Conservation (phyloP, 345 rosid species). For the Pistacia integerrima region DNA sequence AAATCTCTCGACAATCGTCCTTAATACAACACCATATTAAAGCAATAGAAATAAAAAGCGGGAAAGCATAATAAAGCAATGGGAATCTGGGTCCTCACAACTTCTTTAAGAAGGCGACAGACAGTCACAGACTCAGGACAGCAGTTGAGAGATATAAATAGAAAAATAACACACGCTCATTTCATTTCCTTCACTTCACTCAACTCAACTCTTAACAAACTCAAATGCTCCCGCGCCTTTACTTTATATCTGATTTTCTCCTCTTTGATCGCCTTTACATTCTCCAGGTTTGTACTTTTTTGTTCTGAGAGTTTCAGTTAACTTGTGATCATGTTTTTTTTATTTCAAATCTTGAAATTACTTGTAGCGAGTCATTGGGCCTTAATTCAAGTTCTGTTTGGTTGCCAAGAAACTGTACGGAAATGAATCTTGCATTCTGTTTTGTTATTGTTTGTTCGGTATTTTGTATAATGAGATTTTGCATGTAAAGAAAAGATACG, state of each 20-base stretch:
- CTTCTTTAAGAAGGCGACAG: neutral
- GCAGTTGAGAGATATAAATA: neutral
- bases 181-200: neutral
- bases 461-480: neutral
- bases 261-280: neutral
- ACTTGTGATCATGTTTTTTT: neutral
- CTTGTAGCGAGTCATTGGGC: neutral
- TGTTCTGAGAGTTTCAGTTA: neutral
- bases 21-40: too few relatives aligned
- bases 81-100: too few relatives aligned
- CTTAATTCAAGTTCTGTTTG: neutral
- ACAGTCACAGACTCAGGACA: too few relatives aligned
- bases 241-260: neutral
- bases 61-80: neutral
- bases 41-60: too few relatives aligned
- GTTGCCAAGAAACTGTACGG: neutral
- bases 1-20: neutral
- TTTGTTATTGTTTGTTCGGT: neutral
- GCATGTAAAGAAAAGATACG: too few relatives aligned
- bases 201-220: neutral
- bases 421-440: neutral
- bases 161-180: neutral
- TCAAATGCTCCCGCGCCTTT: neutral
- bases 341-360: neutral
- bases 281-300: neutral